Conservation (phyloP, 768 basidiomycete genomes). For the Mycena galericulata region DNA sequence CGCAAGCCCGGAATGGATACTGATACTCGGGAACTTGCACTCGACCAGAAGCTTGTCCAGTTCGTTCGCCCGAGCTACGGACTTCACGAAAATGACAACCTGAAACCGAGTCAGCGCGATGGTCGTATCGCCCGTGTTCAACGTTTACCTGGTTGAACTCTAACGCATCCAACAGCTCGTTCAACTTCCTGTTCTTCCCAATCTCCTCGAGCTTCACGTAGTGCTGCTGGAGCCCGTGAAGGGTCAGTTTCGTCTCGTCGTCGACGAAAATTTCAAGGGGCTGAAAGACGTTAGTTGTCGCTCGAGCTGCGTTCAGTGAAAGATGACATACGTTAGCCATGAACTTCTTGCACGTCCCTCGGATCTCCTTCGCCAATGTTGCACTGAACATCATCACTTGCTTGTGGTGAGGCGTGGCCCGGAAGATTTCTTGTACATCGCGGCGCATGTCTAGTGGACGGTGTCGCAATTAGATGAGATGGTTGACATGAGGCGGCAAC, state of each 20-base stretch:
- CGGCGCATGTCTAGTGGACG: conserved; percentile 98
- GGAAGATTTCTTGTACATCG: conserved; percentile 99
- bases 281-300: conserved; percentile 53
- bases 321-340: conserved; percentile 90
- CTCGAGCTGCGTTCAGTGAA: background rate
- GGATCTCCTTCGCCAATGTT: conserved; percentile 96
- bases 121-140: background rate
- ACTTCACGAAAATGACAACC: conserved; percentile 99
- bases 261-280: conserved; percentile 99
- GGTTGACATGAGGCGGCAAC: conserved; percentile 63
- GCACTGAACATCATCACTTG: conserved; percentile 99
- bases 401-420: conserved; percentile 98
- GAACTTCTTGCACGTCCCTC: conserved; percentile 99
- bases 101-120: conserved; percentile 45
- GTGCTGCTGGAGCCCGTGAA: conserved; percentile 98
- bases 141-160: conserved; percentile 96
- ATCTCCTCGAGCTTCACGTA: conserved; percentile 97
- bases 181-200: conserved; percentile 96
- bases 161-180: conserved; percentile 93
- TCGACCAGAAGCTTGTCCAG: conserved; percentile 95
- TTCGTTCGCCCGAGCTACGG: conserved; percentile 95
- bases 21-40: conserved; percentile 98
- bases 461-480: conserved; percentile 76
- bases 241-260: conserved; percentile 97
- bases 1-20: conserved; percentile 93